Evolutionary conservation across 495 filamentous ascomycete genomes (phyloP).

Genomic region (Sordaria brevicollis): DNA sequence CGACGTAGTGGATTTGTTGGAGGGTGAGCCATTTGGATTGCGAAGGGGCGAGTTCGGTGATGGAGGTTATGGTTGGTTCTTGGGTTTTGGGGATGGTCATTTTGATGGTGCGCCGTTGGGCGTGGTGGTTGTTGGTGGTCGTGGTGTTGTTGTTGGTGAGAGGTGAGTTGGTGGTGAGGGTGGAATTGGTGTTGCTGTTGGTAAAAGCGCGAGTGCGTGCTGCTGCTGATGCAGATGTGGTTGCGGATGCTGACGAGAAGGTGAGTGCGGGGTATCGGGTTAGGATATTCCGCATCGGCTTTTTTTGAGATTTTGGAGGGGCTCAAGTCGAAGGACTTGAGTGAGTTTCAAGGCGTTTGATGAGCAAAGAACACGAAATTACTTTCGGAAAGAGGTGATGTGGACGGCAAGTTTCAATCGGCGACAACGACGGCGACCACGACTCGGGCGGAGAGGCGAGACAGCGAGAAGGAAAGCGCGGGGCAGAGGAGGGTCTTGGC

Average conservation of each 20-base stretch:
- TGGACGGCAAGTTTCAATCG: not conserved
- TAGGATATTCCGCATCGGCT: not conserved
- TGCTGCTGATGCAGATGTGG: not conserved
- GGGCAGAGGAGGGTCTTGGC: not conserved
- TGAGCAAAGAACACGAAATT: too few relatives aligned
- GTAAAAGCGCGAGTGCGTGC: not conserved
- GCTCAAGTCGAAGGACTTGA: not conserved
- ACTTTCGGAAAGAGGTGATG: not conserved
- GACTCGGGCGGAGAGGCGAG: not conserved
- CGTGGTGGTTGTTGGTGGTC: not conserved
- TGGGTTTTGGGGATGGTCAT: constrained; percentile 21
- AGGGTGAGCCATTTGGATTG: constrained; percentile 44
- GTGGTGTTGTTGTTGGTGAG: not conserved
- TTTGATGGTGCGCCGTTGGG: not conserved
- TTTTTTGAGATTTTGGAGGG: not conserved
- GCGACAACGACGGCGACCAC: not conserved
- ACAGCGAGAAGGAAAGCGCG: not conserved
- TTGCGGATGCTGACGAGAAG: not conserved
- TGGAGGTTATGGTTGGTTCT: constrained; percentile 34
- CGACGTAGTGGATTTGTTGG: constrained; percentile 39
- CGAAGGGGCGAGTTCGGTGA: constrained; percentile 31
- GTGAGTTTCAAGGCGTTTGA: not conserved
- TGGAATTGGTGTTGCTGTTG: not conserved
- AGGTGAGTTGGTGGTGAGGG: not conserved
- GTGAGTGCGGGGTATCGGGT: not conserved